These are phyloP conservation scores for Nigrograna mackinnonii DNA, from an alignment of 2,329 filamentous ascomycete species.

Conservation along the genomic window DNA sequence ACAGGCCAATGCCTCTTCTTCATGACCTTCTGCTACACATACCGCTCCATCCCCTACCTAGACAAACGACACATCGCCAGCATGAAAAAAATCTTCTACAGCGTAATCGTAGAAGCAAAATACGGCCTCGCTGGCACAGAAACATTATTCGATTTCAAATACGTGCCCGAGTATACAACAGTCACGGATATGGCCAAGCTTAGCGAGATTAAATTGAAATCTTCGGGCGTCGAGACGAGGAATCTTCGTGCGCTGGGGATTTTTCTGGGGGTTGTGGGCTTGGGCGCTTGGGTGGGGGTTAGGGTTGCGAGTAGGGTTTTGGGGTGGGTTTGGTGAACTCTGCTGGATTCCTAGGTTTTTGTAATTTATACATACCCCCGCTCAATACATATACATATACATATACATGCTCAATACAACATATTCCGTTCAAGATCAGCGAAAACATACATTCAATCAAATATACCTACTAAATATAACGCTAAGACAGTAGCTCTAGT, in stretches of 20 bases:
- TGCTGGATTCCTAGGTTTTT: no score
- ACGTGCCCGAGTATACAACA: slow-evolving; percentile 61
- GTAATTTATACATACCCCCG: no score
- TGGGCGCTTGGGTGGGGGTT: slow-evolving; percentile 25
- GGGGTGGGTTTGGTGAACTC: slow-evolving; percentile 16
- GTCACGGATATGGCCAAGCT: slow-evolving; percentile 52
- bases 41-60: slow-evolving; percentile 53
- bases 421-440: no score
- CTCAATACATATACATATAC: no score
- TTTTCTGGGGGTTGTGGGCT: slow-evolving; percentile 32
- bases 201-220: slow-evolving; percentile 41
- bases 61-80: slow-evolving; percentile 58
- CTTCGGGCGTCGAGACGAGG: slow-evolving; percentile 48
- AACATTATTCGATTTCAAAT: slow-evolving; percentile 72
- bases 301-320: slow-evolving; percentile 25
- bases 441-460: no score
- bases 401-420: no score
- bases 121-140: slow-evolving; percentile 65
- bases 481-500: no score
- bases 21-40: slow-evolving; percentile 56
- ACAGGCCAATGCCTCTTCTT: slow-evolving; percentile 70
- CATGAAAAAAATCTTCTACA: slow-evolving; percentile 59
- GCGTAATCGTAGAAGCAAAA: slow-evolving; percentile 65
- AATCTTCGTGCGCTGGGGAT: slow-evolving; percentile 52
- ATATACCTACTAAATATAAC: no score